phyloP scores from a whole-genome alignment of 1,139 yeast genomes.

The Blastobotrys persicus region DNA sequence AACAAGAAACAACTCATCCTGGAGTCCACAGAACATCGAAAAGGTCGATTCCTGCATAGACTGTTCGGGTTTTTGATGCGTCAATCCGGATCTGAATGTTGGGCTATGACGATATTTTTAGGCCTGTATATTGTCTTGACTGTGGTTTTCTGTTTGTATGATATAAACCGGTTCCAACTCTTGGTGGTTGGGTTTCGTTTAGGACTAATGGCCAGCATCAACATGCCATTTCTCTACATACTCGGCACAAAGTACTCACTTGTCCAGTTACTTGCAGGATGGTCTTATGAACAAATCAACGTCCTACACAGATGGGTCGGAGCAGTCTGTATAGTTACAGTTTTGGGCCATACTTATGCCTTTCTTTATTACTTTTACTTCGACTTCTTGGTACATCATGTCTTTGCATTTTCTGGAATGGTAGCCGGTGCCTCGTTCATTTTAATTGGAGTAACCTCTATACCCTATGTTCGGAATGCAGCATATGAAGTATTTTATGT shows the following conservation, averaged over 20 bases:
- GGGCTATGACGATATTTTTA: constrained; percentile 18
- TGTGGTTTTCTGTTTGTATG: constrained; percentile 18
- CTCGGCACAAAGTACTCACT: constrained; percentile 33
- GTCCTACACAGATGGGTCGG: constrained; percentile 31
- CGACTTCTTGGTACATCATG: constrained; percentile 24
- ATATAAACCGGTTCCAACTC: constrained; percentile 16
- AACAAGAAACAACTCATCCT: not conserved
- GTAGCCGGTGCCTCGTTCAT: constrained; percentile 26
- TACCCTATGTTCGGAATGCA: constrained; percentile 16
- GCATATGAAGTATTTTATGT: constrained; percentile 27
- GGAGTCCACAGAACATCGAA: not conserved
- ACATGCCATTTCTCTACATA: constrained; percentile 30
- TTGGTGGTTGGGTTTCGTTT: constrained; percentile 28
- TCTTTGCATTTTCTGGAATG: constrained; percentile 27
- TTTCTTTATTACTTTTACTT: constrained; percentile 26
- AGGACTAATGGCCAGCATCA: constrained; percentile 27
- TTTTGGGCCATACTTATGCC: constrained; percentile 23
- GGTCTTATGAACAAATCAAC: constrained; percentile 35
- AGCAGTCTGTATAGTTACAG: constrained; percentile 22
- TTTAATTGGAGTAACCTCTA: constrained; percentile 24
- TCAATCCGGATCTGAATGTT: constrained; percentile 20
- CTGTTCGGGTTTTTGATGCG: constrained; percentile 17
- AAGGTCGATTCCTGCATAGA: not conserved
- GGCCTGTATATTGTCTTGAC: constrained; percentile 18
- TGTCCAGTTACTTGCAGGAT: constrained; percentile 28